These are phyloP conservation scores for Neurospora sublineolata DNA, from an alignment of 495 filamentous ascomycete species.

Conservation along the genomic window DNA sequence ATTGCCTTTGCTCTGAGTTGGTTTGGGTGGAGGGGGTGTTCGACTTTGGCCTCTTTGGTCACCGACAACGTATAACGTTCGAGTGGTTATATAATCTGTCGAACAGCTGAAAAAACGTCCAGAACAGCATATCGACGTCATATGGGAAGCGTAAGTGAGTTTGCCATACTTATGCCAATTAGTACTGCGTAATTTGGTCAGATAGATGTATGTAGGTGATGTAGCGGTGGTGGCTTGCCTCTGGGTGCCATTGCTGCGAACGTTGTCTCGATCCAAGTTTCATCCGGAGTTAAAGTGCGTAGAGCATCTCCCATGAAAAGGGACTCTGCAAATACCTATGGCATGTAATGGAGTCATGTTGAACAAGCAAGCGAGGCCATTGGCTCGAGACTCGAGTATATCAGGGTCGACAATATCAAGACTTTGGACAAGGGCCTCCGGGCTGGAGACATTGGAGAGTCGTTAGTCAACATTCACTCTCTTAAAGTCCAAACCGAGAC, in stretches of 20 bases:
- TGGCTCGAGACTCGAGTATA: neutral
- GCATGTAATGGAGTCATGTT: neutral
- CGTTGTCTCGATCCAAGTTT: neutral
- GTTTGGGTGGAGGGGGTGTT: neutral
- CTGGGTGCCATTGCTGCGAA: neutral
- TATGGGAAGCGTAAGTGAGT: neutral
- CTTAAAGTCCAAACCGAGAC: neutral
- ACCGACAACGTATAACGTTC: neutral
- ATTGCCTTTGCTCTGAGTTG: neutral
- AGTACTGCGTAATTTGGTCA: neutral
- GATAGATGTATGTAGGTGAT: neutral
- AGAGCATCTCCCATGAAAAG: neutral
- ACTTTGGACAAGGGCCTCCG: neutral
- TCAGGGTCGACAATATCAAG: neutral
- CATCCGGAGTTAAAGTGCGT: neutral
- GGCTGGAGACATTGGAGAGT: neutral
- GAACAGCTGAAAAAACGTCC: neutral
- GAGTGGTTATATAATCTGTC: neutral
- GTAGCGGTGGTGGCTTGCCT: neutral
- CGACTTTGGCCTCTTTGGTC: neutral
- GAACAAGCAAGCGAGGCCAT: neutral
- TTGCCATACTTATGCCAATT: neutral
- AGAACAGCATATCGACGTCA: neutral
- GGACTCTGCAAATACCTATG: neutral
- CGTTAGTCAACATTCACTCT: neutral